Conservation (phyloP, 2,329 filamentous ascomycete genomes). For the Cordyceps pruinosa region DNA sequence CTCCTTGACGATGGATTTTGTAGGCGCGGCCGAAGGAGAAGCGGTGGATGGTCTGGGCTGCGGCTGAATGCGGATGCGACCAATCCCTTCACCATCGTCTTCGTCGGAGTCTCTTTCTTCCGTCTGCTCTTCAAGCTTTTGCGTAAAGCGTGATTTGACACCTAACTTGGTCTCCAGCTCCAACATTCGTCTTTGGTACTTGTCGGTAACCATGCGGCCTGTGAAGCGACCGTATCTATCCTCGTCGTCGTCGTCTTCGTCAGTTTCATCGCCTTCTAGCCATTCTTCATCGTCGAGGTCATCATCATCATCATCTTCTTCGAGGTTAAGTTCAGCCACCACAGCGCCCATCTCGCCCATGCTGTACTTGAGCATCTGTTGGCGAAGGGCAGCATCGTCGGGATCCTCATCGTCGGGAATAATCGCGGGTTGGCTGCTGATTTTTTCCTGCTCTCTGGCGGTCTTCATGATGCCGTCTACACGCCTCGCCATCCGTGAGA, state of each 20-base stretch:
- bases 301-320: constrained; percentile 55
- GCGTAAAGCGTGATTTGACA: constrained; percentile 44
- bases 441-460: constrained; percentile 47
- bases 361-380: constrained; percentile 86
- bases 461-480: constrained; percentile 51
- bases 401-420: constrained; percentile 67
- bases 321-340: constrained; percentile 83
- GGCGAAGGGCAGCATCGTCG: constrained; percentile 73
- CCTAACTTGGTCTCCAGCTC: constrained; percentile 72
- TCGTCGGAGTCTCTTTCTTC: constrained; percentile 31
- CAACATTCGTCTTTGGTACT: constrained; percentile 76
- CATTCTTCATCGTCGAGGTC: constrained; percentile 47
- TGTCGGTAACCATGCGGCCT: constrained; percentile 58
- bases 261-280: constrained; percentile 45
- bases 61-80: constrained; percentile 41
- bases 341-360: constrained; percentile 84
- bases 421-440: constrained; percentile 39
- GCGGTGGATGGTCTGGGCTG: constrained; percentile 18
- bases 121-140: constrained; percentile 47
- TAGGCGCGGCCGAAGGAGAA: constrained; percentile 17
- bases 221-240: constrained; percentile 72
- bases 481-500: constrained; percentile 37
- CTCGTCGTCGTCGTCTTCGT: constrained; percentile 48
- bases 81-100: constrained; percentile 46
- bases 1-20: constrained; percentile 29